phyloP scores from a whole-genome alignment of 2,329 filamentous ascomycete genomes.

The Alternaria viburni region DNA sequence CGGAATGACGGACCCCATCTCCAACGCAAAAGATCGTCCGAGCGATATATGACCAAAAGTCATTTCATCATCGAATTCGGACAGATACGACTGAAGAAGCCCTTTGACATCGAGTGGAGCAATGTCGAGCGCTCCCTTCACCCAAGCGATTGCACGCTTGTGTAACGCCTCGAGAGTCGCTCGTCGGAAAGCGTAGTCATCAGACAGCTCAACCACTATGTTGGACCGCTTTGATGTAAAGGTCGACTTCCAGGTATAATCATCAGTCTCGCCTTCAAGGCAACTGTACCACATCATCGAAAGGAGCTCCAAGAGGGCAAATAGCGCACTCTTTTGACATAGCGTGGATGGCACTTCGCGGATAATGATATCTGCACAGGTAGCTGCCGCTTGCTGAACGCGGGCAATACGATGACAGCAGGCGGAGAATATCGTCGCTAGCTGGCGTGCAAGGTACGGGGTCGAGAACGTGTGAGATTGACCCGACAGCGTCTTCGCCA shows the following conservation, averaged over 20 bases:
- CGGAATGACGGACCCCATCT: slow-evolving; percentile 88
- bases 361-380: slow-evolving; percentile 85
- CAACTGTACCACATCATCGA: slow-evolving; percentile 96
- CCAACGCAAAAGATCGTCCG: slow-evolving; percentile 90
- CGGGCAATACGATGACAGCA: slow-evolving; percentile 94
- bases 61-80: slow-evolving; percentile 90
- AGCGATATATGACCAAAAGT: slow-evolving; percentile 90
- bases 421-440: slow-evolving; percentile 81
- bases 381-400: slow-evolving; percentile 85
- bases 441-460: slow-evolving; percentile 85
- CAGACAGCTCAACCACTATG: slow-evolving; percentile 87
- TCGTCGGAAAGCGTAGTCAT: slow-evolving; percentile 84
- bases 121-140: slow-evolving; percentile 78
- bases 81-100: slow-evolving; percentile 92
- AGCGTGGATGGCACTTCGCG: slow-evolving; percentile 84
- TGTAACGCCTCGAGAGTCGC: slow-evolving; percentile 80
- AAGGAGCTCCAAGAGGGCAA: slow-evolving; percentile 88
- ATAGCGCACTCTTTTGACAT: slow-evolving; percentile 88
- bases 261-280: slow-evolving; percentile 89
- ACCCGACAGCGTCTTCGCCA: slow-evolving; percentile 75
- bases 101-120: slow-evolving; percentile 95
- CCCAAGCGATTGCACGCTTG: slow-evolving; percentile 79
- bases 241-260: slow-evolving; percentile 84
- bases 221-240: slow-evolving; percentile 79
- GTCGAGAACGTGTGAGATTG: slow-evolving; percentile 82